phyloP scores from a whole-genome alignment of 495 filamentous ascomycete genomes.

The Acidomyces sp. region DNA sequence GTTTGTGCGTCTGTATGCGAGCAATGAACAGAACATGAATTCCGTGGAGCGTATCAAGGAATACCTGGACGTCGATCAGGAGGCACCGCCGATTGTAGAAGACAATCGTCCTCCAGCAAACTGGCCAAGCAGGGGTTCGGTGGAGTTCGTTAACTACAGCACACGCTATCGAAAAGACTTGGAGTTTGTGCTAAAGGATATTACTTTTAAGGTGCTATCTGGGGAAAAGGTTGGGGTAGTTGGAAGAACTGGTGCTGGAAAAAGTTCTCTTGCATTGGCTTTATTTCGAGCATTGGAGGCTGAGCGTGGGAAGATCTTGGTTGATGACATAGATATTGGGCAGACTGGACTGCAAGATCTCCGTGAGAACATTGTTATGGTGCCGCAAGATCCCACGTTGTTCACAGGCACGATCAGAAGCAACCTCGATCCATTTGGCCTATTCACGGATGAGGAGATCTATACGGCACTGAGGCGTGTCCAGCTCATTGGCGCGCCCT shows the following conservation, averaged over 20 bases:
- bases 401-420: conserved; percentile 91
- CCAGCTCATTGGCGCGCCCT: conserved; percentile 61
- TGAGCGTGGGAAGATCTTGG: conserved; percentile 74
- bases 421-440: conserved; percentile 87
- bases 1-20: conserved; percentile 88
- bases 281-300: conserved; percentile 97
- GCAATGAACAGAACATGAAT: conserved; percentile 99
- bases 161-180: conserved; percentile 83
- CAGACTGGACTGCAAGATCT: conserved; percentile 82
- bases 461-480: conserved; percentile 81
- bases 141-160: conserved; percentile 76
- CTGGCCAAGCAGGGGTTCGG: conserved; percentile 78
- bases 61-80: conserved; percentile 93
- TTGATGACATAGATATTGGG: conserved; percentile 83
- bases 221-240: conserved; percentile 95
- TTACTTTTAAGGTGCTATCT: conserved; percentile 75
- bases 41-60: conserved; percentile 97
- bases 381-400: conserved; percentile 94
- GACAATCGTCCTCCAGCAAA: conserved; percentile 60
- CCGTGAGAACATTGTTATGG: conserved; percentile 88
- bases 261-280: conserved; percentile 88
- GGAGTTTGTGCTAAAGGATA: conserved; percentile 67
- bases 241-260: conserved; percentile 90
- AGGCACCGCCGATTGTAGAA: conserved; percentile 65
- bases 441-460: conserved; percentile 86